Conservation (phyloP, 495 filamentous ascomycete species). For the Aspergillus funiculosus region DNA sequence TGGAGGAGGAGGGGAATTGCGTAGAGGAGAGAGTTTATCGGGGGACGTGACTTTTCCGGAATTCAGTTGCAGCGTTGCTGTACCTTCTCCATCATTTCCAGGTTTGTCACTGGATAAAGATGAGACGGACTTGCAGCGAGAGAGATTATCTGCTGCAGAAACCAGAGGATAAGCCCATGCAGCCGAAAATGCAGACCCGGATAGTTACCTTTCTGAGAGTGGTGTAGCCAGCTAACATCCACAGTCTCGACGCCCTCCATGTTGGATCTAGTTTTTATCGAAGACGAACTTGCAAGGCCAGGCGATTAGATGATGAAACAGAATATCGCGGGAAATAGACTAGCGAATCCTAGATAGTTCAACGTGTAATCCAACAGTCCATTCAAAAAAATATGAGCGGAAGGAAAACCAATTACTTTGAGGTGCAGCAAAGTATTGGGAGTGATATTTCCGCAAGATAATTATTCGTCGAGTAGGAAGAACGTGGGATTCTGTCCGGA, state of each 20-base stretch:
- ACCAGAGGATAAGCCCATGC: slow-evolving; percentile 2
- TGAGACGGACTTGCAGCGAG: slow-evolving; percentile 37
- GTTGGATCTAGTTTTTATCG: slow-evolving; percentile 10
- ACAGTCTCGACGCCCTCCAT: slow-evolving; percentile 63
- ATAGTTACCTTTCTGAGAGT: slow-evolving; percentile 53
- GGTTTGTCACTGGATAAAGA: slow-evolving; percentile 29
- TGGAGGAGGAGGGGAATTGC: slow-evolving; percentile 13
- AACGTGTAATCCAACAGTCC: slow-evolving; percentile 5
- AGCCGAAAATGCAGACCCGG: not conserved
- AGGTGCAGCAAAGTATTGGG: too few relatives aligned
- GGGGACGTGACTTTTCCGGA: slow-evolving; percentile 13
- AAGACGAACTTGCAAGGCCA: not conserved
- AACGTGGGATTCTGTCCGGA: not conserved
- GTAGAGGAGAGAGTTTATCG: slow-evolving; percentile 25
- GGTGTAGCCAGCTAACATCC: slow-evolving; percentile 66
- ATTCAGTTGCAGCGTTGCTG: slow-evolving; percentile 17
- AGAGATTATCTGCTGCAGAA: slow-evolving; percentile 29
- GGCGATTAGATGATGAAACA: not conserved
- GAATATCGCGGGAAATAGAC: not conserved
- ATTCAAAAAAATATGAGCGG: too few relatives aligned
- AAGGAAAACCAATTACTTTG: too few relatives aligned
- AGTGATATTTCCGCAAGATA: too few relatives aligned
- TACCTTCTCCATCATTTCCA: slow-evolving; percentile 18
- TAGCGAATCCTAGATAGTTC: not conserved
- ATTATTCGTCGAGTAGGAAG: not conserved